A percentile compares a stretch with the other conserved stretches of the same genome.
These are phyloP conservation scores for Teratosphaeria pseudoeucalypti DNA, from an alignment of 2,329 filamentous ascomycete genomes.

Conservation along the genomic window DNA sequence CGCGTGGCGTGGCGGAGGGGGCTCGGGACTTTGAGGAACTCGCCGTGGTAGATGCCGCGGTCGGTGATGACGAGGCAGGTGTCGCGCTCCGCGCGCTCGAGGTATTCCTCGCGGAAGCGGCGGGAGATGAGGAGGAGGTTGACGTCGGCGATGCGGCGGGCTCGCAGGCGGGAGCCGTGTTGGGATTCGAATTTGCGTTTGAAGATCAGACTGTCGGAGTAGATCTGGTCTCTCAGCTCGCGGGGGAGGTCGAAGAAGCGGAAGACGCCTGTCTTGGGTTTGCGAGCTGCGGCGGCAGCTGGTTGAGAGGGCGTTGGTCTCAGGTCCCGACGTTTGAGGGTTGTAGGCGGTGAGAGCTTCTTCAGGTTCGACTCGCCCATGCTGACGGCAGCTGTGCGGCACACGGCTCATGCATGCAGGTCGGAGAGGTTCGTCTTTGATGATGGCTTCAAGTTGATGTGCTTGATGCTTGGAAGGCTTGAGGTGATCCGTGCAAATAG, in stretches of 20 bases:
- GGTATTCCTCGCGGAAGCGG: conserved; percentile 4
- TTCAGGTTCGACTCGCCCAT: not conserved
- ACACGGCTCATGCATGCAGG: not conserved
- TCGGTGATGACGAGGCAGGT: conserved; percentile 6
- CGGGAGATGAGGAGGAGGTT: conserved; percentile 3
- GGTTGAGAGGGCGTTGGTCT: not conserved
- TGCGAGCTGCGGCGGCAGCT: not conserved
- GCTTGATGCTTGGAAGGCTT: not conserved
- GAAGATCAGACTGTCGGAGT: conserved; percentile 1
- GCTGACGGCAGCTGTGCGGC: not conserved
- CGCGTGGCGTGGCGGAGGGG: conserved; percentile 1
- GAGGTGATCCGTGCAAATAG: not conserved
- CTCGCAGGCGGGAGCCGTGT: conserved; percentile 3
- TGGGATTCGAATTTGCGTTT: conserved; percentile 5
- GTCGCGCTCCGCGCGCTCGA: conserved; percentile 3
- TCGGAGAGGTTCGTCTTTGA: not conserved
- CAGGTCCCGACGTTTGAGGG: not conserved
- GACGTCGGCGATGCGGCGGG: not conserved
- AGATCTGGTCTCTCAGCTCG: conserved; percentile 9
- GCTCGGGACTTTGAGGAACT: conserved; percentile 1
- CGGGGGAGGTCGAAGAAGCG: conserved; percentile 4
- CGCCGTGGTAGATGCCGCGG: conserved; percentile 5
- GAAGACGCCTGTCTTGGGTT: not conserved
- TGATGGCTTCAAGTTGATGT: too few relatives aligned
- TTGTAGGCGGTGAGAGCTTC: not conserved